A percentile compares a stretch with the other conserved stretches of the same genome.
phyloP scores from a whole-genome alignment of 2,329 filamentous ascomycete species.

The Botryotinia convoluta region DNA sequence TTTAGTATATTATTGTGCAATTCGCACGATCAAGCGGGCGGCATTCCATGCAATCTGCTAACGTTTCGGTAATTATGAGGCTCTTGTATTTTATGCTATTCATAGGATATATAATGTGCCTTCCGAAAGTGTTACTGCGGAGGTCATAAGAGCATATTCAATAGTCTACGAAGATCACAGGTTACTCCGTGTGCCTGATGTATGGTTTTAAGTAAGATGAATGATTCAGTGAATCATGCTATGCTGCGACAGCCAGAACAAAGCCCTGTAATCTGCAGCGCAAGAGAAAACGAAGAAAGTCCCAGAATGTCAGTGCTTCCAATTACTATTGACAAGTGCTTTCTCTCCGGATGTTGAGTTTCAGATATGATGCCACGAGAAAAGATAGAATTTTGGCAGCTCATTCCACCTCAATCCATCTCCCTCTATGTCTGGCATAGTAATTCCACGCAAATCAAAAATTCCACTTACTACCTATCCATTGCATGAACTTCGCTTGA shows the following conservation, averaged over 20 bases:
- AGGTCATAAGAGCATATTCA: neutral
- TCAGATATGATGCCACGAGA: neutral
- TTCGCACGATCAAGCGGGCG: neutral
- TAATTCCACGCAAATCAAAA: neutral
- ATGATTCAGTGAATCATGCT: neutral
- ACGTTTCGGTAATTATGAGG: too few relatives aligned
- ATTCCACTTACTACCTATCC: neutral
- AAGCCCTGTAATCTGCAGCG: neutral
- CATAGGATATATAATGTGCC: neutral
- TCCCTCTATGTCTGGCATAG: neutral
- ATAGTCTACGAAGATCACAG: rapidly evolving
- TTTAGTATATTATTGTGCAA: neutral
- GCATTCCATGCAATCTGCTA: neutral
- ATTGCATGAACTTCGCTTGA: neutral
- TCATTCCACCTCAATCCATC: neutral
- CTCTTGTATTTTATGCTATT: neutral
- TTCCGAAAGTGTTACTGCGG: neutral
- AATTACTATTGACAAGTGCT: neutral
- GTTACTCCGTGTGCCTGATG: neutral
- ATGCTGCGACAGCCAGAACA: neutral
- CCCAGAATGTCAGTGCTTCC: neutral
- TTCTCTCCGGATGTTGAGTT: neutral
- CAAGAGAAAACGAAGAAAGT: neutral
- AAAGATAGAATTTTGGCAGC: neutral
- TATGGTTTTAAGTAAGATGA: neutral